Conservation (phyloP, 352 stramenopile species). For the Phytophthora palmivora region DNA sequence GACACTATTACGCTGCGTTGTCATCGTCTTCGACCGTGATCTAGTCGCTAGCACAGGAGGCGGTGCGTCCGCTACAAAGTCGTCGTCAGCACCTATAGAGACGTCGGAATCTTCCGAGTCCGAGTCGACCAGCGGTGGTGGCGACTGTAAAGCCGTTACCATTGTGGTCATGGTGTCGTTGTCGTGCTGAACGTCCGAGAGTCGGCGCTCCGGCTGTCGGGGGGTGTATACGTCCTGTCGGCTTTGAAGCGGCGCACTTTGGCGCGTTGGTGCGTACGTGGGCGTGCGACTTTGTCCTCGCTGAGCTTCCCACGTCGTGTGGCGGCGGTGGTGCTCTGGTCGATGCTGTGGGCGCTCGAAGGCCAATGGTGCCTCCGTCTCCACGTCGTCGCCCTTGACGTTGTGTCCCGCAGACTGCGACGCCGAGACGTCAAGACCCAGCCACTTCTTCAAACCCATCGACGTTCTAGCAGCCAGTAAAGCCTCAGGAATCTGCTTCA, state of each 20-base stretch:
- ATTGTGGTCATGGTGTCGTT: constrained; percentile 36
- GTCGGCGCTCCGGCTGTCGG: constrained; percentile 17
- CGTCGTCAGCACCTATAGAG: constrained; percentile 38
- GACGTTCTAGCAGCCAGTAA: constrained; percentile 8
- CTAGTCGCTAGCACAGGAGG: constrained; percentile 7
- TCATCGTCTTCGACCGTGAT: constrained; percentile 12
- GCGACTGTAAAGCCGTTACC: constrained; percentile 37
- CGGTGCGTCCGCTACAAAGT: constrained; percentile 15
- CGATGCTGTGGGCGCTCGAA: constrained; percentile 10
- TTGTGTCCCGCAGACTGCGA: constrained; percentile 30
- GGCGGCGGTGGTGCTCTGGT: constrained; percentile 30
- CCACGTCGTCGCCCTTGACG: constrained; percentile 25
- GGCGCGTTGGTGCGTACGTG: constrained; percentile 11
- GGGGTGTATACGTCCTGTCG: constrained; percentile 3
- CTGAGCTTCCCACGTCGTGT: constrained; percentile 31
- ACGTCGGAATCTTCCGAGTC: constrained; percentile 40
- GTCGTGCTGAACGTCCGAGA: constrained; percentile 32
- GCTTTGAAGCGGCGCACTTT: constrained; percentile 13
- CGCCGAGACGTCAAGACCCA: constrained; percentile 57
- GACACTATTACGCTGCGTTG: constrained; percentile 41
- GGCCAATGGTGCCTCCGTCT: constrained; percentile 20
- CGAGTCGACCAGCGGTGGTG: constrained; percentile 17
- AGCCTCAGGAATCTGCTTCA: not conserved
- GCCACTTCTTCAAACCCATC: constrained; percentile 77
- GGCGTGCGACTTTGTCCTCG: constrained; percentile 14